These are phyloP conservation scores for Nidula microcarpa DNA, from an alignment of 768 basidiomycete genomes.

Conservation along the genomic window DNA sequence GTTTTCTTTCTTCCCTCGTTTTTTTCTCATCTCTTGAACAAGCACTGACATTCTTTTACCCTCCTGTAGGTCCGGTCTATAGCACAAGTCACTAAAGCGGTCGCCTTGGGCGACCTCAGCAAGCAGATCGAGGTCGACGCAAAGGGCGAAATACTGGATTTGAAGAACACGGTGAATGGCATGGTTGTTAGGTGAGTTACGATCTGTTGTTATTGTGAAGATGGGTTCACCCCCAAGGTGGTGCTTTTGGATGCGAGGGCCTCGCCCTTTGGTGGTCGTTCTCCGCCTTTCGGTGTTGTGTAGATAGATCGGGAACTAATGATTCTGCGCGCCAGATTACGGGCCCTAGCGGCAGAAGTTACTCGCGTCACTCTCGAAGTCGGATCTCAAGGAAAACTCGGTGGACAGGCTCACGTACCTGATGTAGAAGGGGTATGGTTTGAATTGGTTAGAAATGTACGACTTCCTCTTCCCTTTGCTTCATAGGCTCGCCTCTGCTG, in stretches of 20 bases:
- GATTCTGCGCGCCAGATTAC: too few relatives aligned
- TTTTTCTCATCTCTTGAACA: too few relatives aligned
- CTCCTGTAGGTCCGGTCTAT: constrained; percentile 83
- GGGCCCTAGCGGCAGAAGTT: constrained; percentile 77
- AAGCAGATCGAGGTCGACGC: constrained; percentile 93
- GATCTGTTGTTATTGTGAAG: too few relatives aligned
- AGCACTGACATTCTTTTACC: too few relatives aligned
- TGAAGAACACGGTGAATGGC: constrained; percentile 64
- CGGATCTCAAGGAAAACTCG: constrained; percentile 84
- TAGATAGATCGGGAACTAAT: constrained; percentile 32
- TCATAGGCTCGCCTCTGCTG: background rate
- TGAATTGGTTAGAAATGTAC: constrained; percentile 72
- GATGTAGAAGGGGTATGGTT: constrained; percentile 93
- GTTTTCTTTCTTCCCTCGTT: too few relatives aligned
- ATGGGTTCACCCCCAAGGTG: too few relatives aligned
- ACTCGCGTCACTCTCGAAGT: constrained; percentile 84
- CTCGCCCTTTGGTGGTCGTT: too few relatives aligned
- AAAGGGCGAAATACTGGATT: constrained; percentile 83
- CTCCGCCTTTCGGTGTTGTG: background rate
- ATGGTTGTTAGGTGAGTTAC: constrained; percentile 46
- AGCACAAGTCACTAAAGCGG: constrained; percentile 90
- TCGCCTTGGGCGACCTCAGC: constrained; percentile 84
- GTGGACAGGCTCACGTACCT: constrained; percentile 84
- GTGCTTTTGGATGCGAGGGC: too few relatives aligned
- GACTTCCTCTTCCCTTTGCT: constrained; percentile 9